These are phyloP conservation scores for Solanum stenotomum DNA, from an alignment of 257 asterid species.

Conservation along the genomic window DNA sequence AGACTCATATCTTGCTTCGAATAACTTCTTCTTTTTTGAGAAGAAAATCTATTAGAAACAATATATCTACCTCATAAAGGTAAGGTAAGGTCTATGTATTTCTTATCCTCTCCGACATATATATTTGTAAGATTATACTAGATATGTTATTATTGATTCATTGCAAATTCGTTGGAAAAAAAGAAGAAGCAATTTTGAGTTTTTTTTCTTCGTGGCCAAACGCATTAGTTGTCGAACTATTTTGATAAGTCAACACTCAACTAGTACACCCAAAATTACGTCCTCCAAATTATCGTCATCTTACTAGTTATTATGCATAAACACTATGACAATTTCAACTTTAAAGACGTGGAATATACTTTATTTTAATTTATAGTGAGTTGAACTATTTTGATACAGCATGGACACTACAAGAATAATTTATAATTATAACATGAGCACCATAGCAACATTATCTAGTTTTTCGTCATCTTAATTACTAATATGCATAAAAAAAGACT, in stretches of 20 bases:
- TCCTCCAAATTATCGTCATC: slow-evolving; percentile 8
- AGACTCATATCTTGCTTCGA: background rate
- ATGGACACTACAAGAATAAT: background rate
- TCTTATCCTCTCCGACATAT: background rate
- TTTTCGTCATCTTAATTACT: background rate
- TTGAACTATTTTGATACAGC: background rate
- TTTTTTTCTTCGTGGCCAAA: background rate
- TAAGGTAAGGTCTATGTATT: too few relatives aligned
- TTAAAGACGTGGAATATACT: background rate
- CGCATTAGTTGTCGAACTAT: background rate
- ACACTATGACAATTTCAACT: background rate
- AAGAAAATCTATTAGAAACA: too few relatives aligned
- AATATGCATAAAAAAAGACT: background rate
- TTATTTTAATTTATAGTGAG: background rate
- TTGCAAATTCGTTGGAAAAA: too few relatives aligned
- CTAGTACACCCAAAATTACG: background rate
- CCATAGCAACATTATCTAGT: background rate
- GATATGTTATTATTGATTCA: too few relatives aligned
- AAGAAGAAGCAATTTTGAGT: too few relatives aligned
- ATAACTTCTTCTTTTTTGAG: background rate
- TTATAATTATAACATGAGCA: background rate
- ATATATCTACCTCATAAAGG: too few relatives aligned
- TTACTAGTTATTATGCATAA: background rate
- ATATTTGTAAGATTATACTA: background rate
- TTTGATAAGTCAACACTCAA: background rate